Base-by-base conservation (phyloP, 495 filamentous ascomycete species). In the Xylaria longipes region DNA sequence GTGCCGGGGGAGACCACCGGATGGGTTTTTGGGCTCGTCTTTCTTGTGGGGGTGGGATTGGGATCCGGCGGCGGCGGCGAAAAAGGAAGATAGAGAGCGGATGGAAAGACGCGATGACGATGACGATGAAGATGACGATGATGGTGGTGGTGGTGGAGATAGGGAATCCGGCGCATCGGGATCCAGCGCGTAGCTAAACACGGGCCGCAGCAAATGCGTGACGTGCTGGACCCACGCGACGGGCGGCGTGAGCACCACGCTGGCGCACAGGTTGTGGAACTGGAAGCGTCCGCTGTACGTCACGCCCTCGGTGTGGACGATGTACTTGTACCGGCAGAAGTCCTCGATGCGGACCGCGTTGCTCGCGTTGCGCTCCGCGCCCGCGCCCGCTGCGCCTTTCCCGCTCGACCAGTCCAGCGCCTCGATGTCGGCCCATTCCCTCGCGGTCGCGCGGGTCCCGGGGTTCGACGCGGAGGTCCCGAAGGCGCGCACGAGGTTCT, bases 291-390 rank as follows among this genome's bases (percentile, higher is more conserved):
- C 89, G 52, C 84, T 87, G 75, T 90, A 90, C 11, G 88, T 85
- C 29, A 89, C 80, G 1, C 88, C 88, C 80, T 91, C 89, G n/a
- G 88, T 88, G 73, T 90, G 87, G 27, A 90, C 74, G 17, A 87
- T 77, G 74, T 86, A 87, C 58, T 83, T 84, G 74, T 86, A 87
- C 66, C 77, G 74, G 74, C 87, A 88, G 72, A 87, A 87, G 20
- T 83, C 84, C 68, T 85, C 77, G 72, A 87, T 82, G 1, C 72
- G 70, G 14, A 86, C 72, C 25, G 83, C 80, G 72, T 87, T 86
- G 41, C 72, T 81, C 20, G 75, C 72, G 71, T 82, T 76, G 11
- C 62, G 65, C 3, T 71, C 69, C 12, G 15, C 63, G 17, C n/a
- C 15, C 0, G 31, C 57, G 0, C 25, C 29, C 12, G 4, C 52